Evolutionary conservation across 257 asterid genomes (phyloP), one percentile per base, ranked within the genome.

Genomic region (Gynochthodes officinalis): DNA sequence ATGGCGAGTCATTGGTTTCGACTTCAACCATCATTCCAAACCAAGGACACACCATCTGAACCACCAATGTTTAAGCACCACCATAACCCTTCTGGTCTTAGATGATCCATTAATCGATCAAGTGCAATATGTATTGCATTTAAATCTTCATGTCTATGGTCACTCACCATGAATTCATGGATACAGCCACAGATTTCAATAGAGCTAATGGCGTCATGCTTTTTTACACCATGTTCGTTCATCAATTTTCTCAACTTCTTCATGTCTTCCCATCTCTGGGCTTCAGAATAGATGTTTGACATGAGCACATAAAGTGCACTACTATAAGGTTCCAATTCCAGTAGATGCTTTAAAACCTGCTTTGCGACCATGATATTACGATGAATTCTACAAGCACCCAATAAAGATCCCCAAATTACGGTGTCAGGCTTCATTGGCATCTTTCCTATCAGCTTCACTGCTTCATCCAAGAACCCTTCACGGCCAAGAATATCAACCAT

Each of bases 401-500:
- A 85, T 78, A 89, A 64, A 25, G 96, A 48, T 48, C 90, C 88
- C 92, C 90, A 89, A 5, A 85, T 71, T 61, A 85, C 87, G 35
- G 82, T 69, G 44, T 87, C 89, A 2, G 96, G 87, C 71, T 79
- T 87, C 86, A 81, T 77, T 7, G 73, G 64, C 96, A 85, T 89
- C 70, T 77, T 67, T 12, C 87, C 84, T 18, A 85, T 80, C 59
- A 89, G 63, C 70, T 76, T 75, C 11, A 89, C 61, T 2, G 92
- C 90, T 77, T 86, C 88, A 5, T 77, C 74, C 69, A 89, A 63
- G 7, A 77, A 72, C 58, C 96, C 96, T 70, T 81, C 76, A 37
- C 90, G 89, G 6, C 89, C 89, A 72, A 85, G 87, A 69, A 89
- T 74, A 73, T 87, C 92, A 10, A 87, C 68, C 90, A 87, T 85